A percentile compares a stretch with the other conserved stretches of the same genome.
Conservation (phyloP, 495 filamentous ascomycete species). For the Penicillium arizonense region DNA sequence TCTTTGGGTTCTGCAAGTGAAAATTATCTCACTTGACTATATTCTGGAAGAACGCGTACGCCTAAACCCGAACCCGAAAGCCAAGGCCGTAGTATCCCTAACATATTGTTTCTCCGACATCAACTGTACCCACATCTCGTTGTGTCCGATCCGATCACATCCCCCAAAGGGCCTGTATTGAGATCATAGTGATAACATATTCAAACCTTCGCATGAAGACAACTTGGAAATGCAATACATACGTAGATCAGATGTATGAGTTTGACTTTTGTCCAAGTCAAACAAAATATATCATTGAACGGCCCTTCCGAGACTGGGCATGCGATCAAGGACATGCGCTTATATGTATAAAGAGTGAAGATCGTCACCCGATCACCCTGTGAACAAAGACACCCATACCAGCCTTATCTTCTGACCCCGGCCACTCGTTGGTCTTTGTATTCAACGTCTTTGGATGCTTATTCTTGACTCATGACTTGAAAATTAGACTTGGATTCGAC, state of each 20-base stretch:
- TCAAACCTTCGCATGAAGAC: background rate
- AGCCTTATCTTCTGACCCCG: background rate
- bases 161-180: background rate
- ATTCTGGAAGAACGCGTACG: too few relatives aligned
- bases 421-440: background rate
- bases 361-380: background rate
- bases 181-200: constrained; percentile 1
- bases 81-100: too few relatives aligned
- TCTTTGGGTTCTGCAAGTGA: too few relatives aligned
- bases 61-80: too few relatives aligned
- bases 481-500: background rate
- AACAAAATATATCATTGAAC: background rate
- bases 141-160: background rate
- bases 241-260: background rate
- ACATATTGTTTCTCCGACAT: too few relatives aligned
- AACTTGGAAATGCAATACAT: background rate
- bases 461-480: background rate
- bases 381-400: background rate
- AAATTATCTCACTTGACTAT: too few relatives aligned
- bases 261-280: background rate
- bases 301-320: background rate
- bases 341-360: background rate
- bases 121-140: background rate
- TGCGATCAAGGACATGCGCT: background rate
- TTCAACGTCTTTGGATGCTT: background rate